A percentile compares a stretch with the other conserved stretches of the same genome.
These are phyloP conservation scores for Puya raimondii DNA, from an alignment of 176 grass and related monocot species.

Conservation along the genomic window DNA sequence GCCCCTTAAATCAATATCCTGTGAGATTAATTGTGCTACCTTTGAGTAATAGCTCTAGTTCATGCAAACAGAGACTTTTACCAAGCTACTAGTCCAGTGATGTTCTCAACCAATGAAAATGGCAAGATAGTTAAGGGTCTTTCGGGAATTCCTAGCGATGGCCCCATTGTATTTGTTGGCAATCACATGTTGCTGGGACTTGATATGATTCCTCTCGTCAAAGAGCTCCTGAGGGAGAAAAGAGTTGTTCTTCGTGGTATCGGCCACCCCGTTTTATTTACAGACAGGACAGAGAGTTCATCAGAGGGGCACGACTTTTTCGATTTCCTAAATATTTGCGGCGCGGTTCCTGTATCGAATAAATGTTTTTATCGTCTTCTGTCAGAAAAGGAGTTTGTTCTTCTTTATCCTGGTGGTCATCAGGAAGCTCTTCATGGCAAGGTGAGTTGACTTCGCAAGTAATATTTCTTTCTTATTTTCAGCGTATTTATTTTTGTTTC, in stretches of 20 bases:
- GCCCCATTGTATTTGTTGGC: constrained; percentile 57
- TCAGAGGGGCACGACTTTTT: constrained; percentile 53
- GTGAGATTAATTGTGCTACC: neutral
- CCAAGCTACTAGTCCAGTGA: constrained; percentile 32
- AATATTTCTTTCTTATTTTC: neutral
- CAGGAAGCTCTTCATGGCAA: constrained; percentile 55
- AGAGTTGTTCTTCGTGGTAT: constrained; percentile 40
- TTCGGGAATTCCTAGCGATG: constrained; percentile 38
- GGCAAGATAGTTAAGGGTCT: constrained; percentile 37
- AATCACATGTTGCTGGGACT: constrained; percentile 70
- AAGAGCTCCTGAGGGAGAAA: constrained; percentile 40
- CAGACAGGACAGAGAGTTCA: constrained; percentile 15
- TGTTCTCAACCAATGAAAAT: constrained; percentile 55
- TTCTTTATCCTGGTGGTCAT: constrained; percentile 62
- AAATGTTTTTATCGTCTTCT: constrained; percentile 43
- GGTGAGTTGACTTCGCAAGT: constrained; percentile 12
- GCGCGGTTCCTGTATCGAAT: constrained; percentile 42
- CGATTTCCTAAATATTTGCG: constrained; percentile 51
- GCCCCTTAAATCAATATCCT: too few relatives aligned
- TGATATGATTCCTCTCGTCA: constrained; percentile 44
- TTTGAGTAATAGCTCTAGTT: neutral
- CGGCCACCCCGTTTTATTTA: constrained; percentile 47
- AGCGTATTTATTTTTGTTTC: too few relatives aligned
- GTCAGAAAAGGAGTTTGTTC: constrained; percentile 44
- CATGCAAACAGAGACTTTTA: constrained; percentile 32